Percentiles rank a stretch among this genome's conserved stretches.
These are phyloP conservation scores for Pythium phragmiticola DNA, from an alignment of 352 stramenopile genomes.

Conservation along the genomic window DNA sequence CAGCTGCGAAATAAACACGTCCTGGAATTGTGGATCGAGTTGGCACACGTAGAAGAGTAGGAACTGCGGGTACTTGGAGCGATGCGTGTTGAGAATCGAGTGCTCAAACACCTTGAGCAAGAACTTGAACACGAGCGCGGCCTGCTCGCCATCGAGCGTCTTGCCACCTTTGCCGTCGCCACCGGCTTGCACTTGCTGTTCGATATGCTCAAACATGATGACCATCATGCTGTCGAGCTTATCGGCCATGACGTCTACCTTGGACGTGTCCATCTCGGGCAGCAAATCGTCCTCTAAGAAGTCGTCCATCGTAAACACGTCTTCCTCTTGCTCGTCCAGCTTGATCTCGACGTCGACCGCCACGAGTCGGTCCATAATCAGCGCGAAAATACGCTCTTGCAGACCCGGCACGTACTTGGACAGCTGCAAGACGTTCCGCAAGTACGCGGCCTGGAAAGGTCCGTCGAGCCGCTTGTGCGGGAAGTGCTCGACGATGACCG, in stretches of 20 bases:
- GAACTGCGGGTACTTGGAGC: constrained; percentile 93
- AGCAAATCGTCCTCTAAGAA: constrained; percentile 80
- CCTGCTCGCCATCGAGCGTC: constrained; percentile 41
- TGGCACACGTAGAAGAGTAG: constrained; percentile 89
- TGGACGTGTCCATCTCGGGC: constrained; percentile 39
- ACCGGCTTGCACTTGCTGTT: constrained; percentile 24
- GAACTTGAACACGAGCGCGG: constrained; percentile 67
- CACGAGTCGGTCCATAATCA: constrained; percentile 86
- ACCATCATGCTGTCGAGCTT: constrained; percentile 90
- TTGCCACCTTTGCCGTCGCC: constrained; percentile 7
- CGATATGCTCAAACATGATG: constrained; percentile 85
- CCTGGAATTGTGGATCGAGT: constrained; percentile 72
- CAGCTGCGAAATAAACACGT: constrained; percentile 83
- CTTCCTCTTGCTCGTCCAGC: constrained; percentile 82
- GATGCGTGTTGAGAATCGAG: constrained; percentile 87
- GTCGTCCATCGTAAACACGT: constrained; percentile 81
- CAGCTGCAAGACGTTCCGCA: constrained; percentile 70
- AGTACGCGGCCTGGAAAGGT: constrained; percentile 61
- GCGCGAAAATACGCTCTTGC: constrained; percentile 76
- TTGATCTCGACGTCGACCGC: constrained; percentile 90
- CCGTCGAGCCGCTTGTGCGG: constrained; percentile 82
- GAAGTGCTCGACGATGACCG: constrained; percentile 73
- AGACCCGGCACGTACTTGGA: constrained; percentile 65
- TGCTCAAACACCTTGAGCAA: constrained; percentile 85
- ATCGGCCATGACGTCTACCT: constrained; percentile 82